Conservation (phyloP, 352 stramenopile species). For the Phytophthora rubi region DNA sequence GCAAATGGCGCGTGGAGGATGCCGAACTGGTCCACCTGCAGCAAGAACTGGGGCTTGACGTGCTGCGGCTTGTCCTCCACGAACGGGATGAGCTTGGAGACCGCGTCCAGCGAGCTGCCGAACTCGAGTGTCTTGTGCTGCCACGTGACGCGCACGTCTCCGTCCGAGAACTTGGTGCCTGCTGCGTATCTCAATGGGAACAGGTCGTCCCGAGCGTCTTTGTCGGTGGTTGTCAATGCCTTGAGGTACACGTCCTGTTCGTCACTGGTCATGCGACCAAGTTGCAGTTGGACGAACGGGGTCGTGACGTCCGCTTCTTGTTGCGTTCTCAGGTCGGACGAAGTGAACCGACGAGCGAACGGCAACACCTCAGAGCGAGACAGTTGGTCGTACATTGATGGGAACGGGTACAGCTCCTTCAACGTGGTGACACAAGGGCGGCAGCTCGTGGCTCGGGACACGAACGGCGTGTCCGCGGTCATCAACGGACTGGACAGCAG, state of each 20-base stretch:
- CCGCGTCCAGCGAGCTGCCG: slow-evolving; percentile 61
- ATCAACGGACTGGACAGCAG: slow-evolving; percentile 73
- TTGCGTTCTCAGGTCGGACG: slow-evolving; percentile 4
- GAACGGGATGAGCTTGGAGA: slow-evolving; percentile 70
- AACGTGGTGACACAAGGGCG: slow-evolving; percentile 65
- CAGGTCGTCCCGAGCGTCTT: slow-evolving; percentile 59
- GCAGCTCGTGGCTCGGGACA: slow-evolving; percentile 64
- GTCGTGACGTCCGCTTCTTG: slow-evolving; percentile 5
- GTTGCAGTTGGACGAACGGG: slow-evolving; percentile 43
- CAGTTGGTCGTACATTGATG: slow-evolving; percentile 79
- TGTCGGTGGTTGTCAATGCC: slow-evolving; percentile 39
- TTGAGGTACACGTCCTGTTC: slow-evolving; percentile 51
- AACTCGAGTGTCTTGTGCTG: slow-evolving; percentile 77
- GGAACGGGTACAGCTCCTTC: slow-evolving; percentile 83
- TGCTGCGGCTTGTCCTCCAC: slow-evolving; percentile 46
- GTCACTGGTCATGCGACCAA: slow-evolving; percentile 27
- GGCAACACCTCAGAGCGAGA: slow-evolving; percentile 52
- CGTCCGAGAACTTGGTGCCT: slow-evolving; percentile 79
- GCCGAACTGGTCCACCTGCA: slow-evolving; percentile 91
- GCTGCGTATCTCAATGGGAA: slow-evolving; percentile 87
- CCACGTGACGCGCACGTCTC: slow-evolving; percentile 48
- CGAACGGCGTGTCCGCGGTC: slow-evolving; percentile 60
- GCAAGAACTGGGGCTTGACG: slow-evolving; percentile 50
- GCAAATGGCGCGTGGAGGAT: slow-evolving; percentile 88
- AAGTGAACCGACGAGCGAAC: slow-evolving; percentile 32